Evolutionary conservation across 2,329 filamentous ascomycete species (phyloP).

Genomic region (Penicillium sp.): DNA sequence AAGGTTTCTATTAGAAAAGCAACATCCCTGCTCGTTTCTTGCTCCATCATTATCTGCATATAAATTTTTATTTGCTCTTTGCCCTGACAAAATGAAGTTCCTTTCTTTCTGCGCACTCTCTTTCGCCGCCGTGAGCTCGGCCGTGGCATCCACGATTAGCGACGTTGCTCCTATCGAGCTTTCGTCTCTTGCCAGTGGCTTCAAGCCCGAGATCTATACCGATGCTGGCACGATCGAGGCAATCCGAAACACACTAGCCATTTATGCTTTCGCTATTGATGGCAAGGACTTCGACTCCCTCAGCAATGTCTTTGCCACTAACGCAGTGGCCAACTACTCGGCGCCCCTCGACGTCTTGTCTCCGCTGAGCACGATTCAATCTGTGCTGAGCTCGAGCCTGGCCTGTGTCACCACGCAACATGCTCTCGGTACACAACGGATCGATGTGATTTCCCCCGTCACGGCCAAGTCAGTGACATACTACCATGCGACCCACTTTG

Average conservation of each 20-base stretch:
- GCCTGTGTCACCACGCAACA: not conserved
- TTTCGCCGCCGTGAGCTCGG: not conserved
- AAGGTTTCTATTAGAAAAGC: not conserved
- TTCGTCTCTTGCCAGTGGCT: not conserved
- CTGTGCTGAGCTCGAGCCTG: not conserved
- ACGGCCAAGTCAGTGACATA: not conserved
- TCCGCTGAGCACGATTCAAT: not conserved
- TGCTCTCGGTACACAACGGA: not conserved
- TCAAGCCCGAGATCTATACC: not conserved
- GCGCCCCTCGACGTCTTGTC: not conserved
- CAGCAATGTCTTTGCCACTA: not conserved
- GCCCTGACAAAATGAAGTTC: not conserved
- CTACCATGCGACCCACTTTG: not conserved
- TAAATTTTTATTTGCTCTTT: too few relatives aligned
- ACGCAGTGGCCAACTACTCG: not conserved
- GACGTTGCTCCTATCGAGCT: not conserved
- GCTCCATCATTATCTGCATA: not conserved
- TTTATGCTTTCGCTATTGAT: not conserved
- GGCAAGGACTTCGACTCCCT: not conserved
- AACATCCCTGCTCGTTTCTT: not conserved
- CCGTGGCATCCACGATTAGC: not conserved
- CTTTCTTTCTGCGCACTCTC: not conserved
- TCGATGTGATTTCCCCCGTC: not conserved
- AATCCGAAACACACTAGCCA: not conserved
- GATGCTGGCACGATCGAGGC: not conserved